Evolutionary conservation across 768 basidiomycete genomes (phyloP), one percentile per base, ranked within the genome.

Genomic region (Boletus huronensis): DNA sequence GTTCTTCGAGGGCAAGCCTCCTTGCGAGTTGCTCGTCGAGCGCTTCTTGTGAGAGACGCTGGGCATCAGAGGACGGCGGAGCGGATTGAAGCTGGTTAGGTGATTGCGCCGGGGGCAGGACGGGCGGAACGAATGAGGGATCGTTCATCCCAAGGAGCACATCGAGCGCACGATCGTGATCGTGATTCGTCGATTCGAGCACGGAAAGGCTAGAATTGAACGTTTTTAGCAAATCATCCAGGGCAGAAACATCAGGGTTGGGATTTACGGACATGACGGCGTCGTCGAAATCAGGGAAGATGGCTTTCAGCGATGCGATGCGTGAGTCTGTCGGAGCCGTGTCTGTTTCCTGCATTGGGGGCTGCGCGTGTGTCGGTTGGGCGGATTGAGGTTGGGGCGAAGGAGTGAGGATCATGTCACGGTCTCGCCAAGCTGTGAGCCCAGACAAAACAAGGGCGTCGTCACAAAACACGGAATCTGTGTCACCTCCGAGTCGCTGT

Each of bases 201-300:
- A 94, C 85, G 8, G 83, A 84, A 64, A 78, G 77, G 38, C 87
- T 88, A 26, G 40, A 38, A 38, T 14, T 1, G n/a, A 57, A 40
- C 0, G 26, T 5, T 25, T 25, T 58, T 7, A 53, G 48, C 46
- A 49, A 25, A 25, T 25, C 26, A 52, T 43, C 26, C 11, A 11
- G n/a, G 17, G 32, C 19, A 39, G 28, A 45, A 9, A 47, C 10
- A 25, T 28, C 26, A 51, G 31, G 13, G 46, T 45, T 45, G 29
- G 54, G 23, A 42, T 23, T 9, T 28, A 76, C 82, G 47, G 63
- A 87, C 84, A 93, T 72, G 47, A 91, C 74, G n/a, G 76, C 64
- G 47, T 84, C 80, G 57, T 93, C 90, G 61, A 90, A 90, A 69
- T 87, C 85, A 6, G 90, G 90, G 68, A 92, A 92, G 78, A 91